These are phyloP conservation scores for Yamadazyma aaseri DNA, from an alignment of 1,139 yeast genomes.

Conservation along the genomic window DNA sequence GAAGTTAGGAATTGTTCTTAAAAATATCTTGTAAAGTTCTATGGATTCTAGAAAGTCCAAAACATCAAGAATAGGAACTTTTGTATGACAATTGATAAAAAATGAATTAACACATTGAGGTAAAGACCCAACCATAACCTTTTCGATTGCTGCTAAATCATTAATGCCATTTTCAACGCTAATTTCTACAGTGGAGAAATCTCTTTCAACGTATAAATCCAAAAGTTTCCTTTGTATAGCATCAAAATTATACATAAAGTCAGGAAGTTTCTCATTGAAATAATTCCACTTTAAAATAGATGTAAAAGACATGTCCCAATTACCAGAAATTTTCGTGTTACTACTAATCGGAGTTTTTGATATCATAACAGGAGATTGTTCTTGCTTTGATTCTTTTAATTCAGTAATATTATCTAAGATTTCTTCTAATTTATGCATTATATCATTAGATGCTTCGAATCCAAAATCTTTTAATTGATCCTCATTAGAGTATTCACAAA, in stretches of 20 bases:
- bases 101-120: constrained; percentile 27
- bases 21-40: constrained; percentile 28
- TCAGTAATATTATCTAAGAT: constrained; percentile 28
- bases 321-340: not conserved
- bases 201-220: constrained; percentile 17
- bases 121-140: constrained; percentile 21
- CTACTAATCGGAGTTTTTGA: not conserved
- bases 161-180: constrained; percentile 18
- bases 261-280: constrained; percentile 20
- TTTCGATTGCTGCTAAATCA: constrained; percentile 20
- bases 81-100: constrained; percentile 35
- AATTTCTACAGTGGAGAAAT: constrained; percentile 3
- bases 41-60: constrained; percentile 30
- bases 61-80: constrained; percentile 34
- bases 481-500: constrained; percentile 34
- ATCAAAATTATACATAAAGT: constrained; percentile 15
- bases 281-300: constrained; percentile 30
- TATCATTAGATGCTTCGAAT: constrained; percentile 25
- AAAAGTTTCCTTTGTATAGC: constrained; percentile 16
- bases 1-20: constrained; percentile 18
- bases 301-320: constrained; percentile 40
- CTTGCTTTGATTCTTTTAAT: constrained; percentile 13
- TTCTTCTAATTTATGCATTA: constrained; percentile 26
- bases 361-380: not conserved
- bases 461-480: constrained; percentile 26